A percentile compares a stretch with the other conserved stretches of the same genome.
These are phyloP conservation scores for Heliophila coronopifolia DNA, from an alignment of 441 rosid species.

Conservation along the genomic window DNA sequence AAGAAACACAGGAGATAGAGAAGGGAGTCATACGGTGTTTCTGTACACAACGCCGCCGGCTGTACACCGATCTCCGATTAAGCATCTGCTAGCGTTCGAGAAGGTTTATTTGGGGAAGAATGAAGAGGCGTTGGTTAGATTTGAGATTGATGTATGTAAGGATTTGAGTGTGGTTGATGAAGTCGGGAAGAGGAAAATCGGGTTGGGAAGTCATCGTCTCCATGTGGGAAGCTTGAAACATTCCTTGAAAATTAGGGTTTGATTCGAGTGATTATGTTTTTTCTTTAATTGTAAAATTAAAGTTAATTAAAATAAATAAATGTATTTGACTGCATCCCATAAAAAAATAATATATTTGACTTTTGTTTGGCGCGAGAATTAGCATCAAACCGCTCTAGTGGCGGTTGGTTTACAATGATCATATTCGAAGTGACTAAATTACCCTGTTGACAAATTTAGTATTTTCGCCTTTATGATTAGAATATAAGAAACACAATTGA, in stretches of 20 bases:
- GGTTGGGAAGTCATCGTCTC: conserved; percentile 61
- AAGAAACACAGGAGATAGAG: conserved; percentile 38
- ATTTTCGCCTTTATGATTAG: too few relatives aligned
- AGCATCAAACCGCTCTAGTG: too few relatives aligned
- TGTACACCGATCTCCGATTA: conserved; percentile 61
- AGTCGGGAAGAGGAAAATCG: conserved; percentile 52
- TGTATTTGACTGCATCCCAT: too few relatives aligned
- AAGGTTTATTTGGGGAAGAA: conserved; percentile 44
- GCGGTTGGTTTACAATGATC: too few relatives aligned
- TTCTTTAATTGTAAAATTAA: too few relatives aligned
- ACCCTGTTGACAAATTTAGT: too few relatives aligned
- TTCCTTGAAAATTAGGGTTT: conserved; percentile 48
- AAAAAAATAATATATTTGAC: too few relatives aligned
- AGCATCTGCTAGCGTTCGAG: conserved; percentile 69
- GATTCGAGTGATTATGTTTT: conserved; percentile 20
- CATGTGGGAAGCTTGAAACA: conserved; percentile 71
- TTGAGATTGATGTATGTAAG: conserved; percentile 62
- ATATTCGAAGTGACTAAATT: too few relatives aligned
- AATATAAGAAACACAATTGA: too few relatives aligned
- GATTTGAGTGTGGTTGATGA: conserved; percentile 79
- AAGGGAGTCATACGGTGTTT: conserved; percentile 66
- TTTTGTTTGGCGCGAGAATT: too few relatives aligned
- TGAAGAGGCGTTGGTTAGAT: conserved; percentile 38
- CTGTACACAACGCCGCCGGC: conserved; percentile 64
- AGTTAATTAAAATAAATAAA: too few relatives aligned